These are phyloP conservation scores for Pneumocystis oryctolagi DNA, from an alignment of 1,139 yeast species.

Conservation along the genomic window DNA sequence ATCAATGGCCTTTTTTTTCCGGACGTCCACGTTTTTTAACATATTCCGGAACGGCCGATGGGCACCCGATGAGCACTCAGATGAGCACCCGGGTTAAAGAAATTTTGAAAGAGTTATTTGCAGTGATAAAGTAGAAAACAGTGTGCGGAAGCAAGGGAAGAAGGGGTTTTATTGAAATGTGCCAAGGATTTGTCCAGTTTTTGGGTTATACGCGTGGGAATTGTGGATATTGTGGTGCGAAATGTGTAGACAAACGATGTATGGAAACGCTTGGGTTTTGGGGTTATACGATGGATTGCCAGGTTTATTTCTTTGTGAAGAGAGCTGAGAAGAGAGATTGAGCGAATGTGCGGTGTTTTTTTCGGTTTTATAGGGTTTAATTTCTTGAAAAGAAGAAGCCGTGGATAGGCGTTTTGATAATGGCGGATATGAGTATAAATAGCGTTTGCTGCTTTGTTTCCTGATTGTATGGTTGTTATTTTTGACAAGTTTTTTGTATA, in stretches of 20 bases:
- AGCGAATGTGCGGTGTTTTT: background rate
- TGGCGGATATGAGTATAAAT: no score
- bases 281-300: background rate
- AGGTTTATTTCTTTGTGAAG: background rate
- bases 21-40: no score
- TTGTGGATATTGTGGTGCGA: background rate
- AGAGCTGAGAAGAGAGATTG: background rate
- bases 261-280: background rate
- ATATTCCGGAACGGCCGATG: no score
- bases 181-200: background rate
- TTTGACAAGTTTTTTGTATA: no score
- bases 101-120: no score
- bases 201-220: background rate
- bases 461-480: no score
- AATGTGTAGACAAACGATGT: background rate
- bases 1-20: no score
- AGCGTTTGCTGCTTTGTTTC: no score
- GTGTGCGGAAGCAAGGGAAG: background rate
- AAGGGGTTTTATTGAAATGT: background rate
- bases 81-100: no score
- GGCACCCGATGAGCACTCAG: no score
- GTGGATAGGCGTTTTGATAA: no score
- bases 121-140: background rate
- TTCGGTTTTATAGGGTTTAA: background rate
- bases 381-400: no score